Base-by-base conservation (phyloP, 1,139 yeast genomes). In the Fermentozyma sake region DNA sequence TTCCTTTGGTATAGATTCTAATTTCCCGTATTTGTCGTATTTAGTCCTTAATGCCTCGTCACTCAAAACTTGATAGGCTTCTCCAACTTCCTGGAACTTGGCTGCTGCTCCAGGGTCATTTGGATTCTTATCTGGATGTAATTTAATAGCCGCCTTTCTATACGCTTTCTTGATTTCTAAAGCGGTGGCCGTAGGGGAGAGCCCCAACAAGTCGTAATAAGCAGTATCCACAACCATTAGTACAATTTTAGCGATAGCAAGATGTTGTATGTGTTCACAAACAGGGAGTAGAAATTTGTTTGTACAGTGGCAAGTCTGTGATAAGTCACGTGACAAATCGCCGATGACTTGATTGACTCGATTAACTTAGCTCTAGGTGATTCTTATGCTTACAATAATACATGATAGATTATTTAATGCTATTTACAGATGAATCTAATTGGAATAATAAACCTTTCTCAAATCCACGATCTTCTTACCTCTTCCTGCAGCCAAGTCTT, bases 51-150 rank as follows among this genome's bases (percentile, higher is more conserved):
- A 67, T 14, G 71, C 68, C 2, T 78, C 78, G 51, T 85, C 93
- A 39, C 87, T 76, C 38, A 89, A 62, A 2, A 89, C 94, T 51
- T 82, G 93, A 49, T 82, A 83, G 2, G 93, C 94, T 49, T 82
- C 86, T 18, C 84, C 83, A 8, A 79, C 78, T 32, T 69, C 79
- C 48, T 79, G 84, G 42, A 79, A 79, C 46, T 66, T 71, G 11
- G 67, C 59, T 24, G 89, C 89, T 4, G 96, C 96, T 16, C 64
- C 62, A 5, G 91, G 89, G 46, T 81, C 84, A 44, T 80, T 76
- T 6, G 96, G 97, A 48, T 91, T 87, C 61, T 91, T 93, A 55
- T 91, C 98, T 0, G 98, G 98, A 55, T 93, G 98, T 38, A 87
- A 81, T 33, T 62, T 68, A 52, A 91, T 79, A 6, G 97, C 97